Evolutionary conservation across 1,284 basidiomycete species (phyloP).

Genomic region (Apiotrichum siamense): DNA sequence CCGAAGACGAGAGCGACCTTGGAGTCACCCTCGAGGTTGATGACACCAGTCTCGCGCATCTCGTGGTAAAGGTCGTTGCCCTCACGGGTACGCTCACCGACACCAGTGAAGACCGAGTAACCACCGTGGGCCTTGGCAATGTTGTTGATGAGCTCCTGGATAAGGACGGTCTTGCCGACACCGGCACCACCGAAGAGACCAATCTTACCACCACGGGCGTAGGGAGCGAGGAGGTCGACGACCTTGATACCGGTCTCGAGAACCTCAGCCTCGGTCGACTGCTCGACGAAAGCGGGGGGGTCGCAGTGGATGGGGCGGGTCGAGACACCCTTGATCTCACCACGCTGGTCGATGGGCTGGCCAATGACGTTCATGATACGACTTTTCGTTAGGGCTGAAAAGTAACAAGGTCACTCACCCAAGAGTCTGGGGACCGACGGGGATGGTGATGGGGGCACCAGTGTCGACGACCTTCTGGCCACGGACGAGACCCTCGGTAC

Average conservation of each 20-base stretch:
- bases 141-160: slow-evolving; percentile 98
- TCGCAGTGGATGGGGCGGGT: slow-evolving; percentile 89
- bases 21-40: slow-evolving; percentile 96
- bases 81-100: slow-evolving; percentile 98
- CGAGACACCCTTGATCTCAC: slow-evolving; percentile 93
- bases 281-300: slow-evolving; percentile 92
- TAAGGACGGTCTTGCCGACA: slow-evolving; percentile 99
- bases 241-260: slow-evolving; percentile 99
- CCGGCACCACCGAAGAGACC: slow-evolving; percentile 99
- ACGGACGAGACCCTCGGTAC: slow-evolving; percentile 99
- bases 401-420: slow-evolving; percentile 55
- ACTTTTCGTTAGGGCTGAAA: slow-evolving; percentile 23
- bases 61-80: slow-evolving; percentile 99
- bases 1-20: slow-evolving; percentile 99
- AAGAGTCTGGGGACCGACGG: slow-evolving; percentile 86
- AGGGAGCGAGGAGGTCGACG: slow-evolving; percentile 97
- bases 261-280: slow-evolving; percentile 96
- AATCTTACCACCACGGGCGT: slow-evolving; percentile 99
- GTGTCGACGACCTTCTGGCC: slow-evolving; percentile 96
- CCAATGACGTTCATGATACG: slow-evolving; percentile 99
- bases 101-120: slow-evolving; percentile 99
- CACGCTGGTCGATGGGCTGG: slow-evolving; percentile 98
- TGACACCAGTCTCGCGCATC: slow-evolving; percentile 99
- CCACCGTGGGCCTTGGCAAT: slow-evolving; percentile 99
- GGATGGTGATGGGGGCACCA: slow-evolving; percentile 90